These are phyloP conservation scores for Centrapalus pauciflorus DNA, from an alignment of 129 eudicot species.

Conservation along the genomic window DNA sequence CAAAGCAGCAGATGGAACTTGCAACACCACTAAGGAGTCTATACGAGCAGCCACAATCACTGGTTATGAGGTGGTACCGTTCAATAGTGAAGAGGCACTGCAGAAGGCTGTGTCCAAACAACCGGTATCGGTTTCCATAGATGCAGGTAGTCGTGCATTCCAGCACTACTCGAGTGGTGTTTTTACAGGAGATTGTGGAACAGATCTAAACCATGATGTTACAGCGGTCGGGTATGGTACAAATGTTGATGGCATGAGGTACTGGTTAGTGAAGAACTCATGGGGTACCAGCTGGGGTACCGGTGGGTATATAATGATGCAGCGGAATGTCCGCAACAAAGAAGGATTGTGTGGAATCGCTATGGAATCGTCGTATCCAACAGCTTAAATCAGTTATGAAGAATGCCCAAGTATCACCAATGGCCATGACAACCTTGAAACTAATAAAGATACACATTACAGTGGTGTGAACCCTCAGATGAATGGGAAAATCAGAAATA, in stretches of 20 bases:
- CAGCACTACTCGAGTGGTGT: conserved; percentile 17
- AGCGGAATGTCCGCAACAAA: conserved; percentile 35
- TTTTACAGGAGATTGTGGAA: conserved; percentile 44
- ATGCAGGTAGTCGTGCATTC: conserved; percentile 1
- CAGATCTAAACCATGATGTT: conserved; percentile 67
- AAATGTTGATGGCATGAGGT: conserved; percentile 53
- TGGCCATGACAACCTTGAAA: too few relatives aligned
- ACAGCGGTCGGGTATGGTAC: conserved; percentile 72
- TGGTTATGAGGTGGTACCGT: conserved; percentile 25
- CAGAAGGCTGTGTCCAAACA: conserved; percentile 23
- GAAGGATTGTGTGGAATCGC: conserved; percentile 85
- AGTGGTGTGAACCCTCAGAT: too few relatives aligned
- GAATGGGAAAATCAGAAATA: too few relatives aligned
- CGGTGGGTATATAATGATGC: conserved; percentile 64
- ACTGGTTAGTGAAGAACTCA: conserved; percentile 80
- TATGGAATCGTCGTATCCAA: conserved; percentile 60
- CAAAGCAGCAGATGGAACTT: conserved; percentile 24
- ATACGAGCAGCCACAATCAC: conserved; percentile 13
- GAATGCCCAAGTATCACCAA: too few relatives aligned
- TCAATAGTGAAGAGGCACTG: conserved; percentile 24
- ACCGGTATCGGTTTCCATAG: conserved; percentile 21
- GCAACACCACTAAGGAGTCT: conserved; percentile 21
- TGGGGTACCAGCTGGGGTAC: conserved; percentile 82
- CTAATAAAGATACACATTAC: too few relatives aligned
- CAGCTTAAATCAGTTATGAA: too few relatives aligned